Percentiles rank a stretch among this genome's conserved stretches.
These are phyloP conservation scores for Moricandia arvensis DNA, from an alignment of 345 rosid species.

Conservation along the genomic window DNA sequence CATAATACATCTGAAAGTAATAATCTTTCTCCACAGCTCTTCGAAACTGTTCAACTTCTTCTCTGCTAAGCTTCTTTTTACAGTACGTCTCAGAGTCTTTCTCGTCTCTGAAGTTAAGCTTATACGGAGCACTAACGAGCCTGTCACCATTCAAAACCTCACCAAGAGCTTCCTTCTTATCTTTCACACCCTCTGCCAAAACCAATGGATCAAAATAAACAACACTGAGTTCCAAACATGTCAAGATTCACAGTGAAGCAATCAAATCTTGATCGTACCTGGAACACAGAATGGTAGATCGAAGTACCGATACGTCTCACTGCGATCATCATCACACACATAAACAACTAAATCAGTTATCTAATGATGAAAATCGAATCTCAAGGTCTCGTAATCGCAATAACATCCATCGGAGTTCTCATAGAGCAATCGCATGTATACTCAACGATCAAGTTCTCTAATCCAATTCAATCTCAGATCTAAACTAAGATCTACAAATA, in stretches of 20 bases:
- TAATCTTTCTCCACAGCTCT: constrained; percentile 71
- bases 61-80: constrained; percentile 49
- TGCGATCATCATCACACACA: constrained; percentile 35
- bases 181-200: constrained; percentile 58
- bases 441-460: background rate
- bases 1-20: constrained; percentile 85
- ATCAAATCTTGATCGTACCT: constrained; percentile 38
- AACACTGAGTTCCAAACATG: background rate
- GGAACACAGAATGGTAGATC: constrained; percentile 78
- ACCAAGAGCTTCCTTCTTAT: constrained; percentile 89
- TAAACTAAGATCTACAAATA: constrained; percentile 1
- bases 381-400: no score
- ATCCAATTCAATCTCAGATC: constrained; percentile 23
- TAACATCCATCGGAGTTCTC: constrained; percentile 13
- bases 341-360: background rate
- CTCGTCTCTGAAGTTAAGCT: constrained; percentile 67
- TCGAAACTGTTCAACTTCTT: constrained; percentile 61
- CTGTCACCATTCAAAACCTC: constrained; percentile 90
- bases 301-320: constrained; percentile 84
- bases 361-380: background rate
- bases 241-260: background rate
- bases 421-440: background rate
- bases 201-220: constrained; percentile 1
- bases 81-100: constrained; percentile 68
- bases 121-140: constrained; percentile 80